Conservation (phyloP, 768 basidiomycete genomes). For the Mycena vulgaris region DNA sequence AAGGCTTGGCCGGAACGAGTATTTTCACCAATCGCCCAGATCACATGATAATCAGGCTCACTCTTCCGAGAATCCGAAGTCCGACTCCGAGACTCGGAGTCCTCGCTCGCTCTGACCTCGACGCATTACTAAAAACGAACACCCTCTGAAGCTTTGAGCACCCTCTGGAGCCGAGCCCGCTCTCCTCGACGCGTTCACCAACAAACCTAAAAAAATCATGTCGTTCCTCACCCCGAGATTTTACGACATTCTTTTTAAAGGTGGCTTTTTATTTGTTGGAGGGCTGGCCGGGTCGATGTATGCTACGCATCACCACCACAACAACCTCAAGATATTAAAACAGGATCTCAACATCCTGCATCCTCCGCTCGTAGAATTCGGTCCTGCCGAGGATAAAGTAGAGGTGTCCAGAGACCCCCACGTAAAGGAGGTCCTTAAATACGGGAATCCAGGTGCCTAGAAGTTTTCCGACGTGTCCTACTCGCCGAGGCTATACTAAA, state of each 20-base stretch:
- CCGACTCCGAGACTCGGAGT: too few species aligned
- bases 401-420: slow-evolving; percentile 32
- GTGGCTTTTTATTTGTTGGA: slow-evolving; percentile 33
- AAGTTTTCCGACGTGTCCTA: slow-evolving; percentile 8
- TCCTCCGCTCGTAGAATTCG: slow-evolving; percentile 34
- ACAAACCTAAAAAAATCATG: not conserved
- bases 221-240: slow-evolving; percentile 23
- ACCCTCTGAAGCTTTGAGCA: too few species aligned
- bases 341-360: slow-evolving; percentile 38
- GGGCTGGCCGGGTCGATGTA: slow-evolving; percentile 38
- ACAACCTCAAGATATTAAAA: slow-evolving; percentile 40
- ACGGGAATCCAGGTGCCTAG: slow-evolving; percentile 83
- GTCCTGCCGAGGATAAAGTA: slow-evolving; percentile 24
- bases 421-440: slow-evolving; percentile 67
- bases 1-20: not conserved
- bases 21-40: too few species aligned
- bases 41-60: too few species aligned
- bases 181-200: too few species aligned
- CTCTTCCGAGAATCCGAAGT: too few species aligned
- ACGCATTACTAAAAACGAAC: too few species aligned
- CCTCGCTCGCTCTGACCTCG: too few species aligned
- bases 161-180: too few species aligned
- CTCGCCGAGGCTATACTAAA: slow-evolving; percentile 1
- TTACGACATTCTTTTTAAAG: slow-evolving; percentile 36
- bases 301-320: slow-evolving; percentile 40